Evolutionary conservation across 2,329 filamentous ascomycete genomes (phyloP), one percentile per base, ranked within the genome.

Genomic region (Hirsutella minnesotensis): DNA sequence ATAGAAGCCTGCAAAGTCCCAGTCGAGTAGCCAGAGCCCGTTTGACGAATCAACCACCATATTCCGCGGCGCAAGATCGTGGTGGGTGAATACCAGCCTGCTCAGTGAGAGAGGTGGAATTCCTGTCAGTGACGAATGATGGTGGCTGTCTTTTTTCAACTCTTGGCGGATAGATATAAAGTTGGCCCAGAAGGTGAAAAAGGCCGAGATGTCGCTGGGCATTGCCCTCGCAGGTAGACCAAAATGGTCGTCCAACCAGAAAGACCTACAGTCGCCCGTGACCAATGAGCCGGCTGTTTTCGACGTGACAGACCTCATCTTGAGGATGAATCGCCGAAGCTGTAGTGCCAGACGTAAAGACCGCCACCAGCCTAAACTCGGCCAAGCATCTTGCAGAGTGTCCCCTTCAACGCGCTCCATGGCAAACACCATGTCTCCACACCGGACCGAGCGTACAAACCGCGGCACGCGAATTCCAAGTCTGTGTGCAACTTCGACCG

Each of bases 11-110:
- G 47, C 46, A 22, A 4, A 39, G 40, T 49, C 47, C 47, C 44
- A 50, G 33, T 52, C 43, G 18, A 52, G 43, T 30, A 52, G 34
- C 45, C 46, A 50, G 10, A 48, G 33, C 18, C 45, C 38, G 5
- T 39, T 34, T 9, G 33, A 16, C 20, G 3, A 35, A 30, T 46
- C 43, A 12, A 50, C 40, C 9, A 51, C 43, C 18, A 48, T 42
- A 35, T 51, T 50, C 10, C 48, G 48, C 44, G 49, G 49, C 24
- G 46, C 44, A 2, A 50, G 19, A 42, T 51, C 41, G 31, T 50
- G 42, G 19, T 47, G 46, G 3, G 46, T 48, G 30, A n/a, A 34
- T 29, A 29, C 27, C 27, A 29, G 27, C 27, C 27, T 29, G 27
- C 27, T 29, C 13, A 13, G 27, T 29, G 8, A 13, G 27, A 29